Conservation (phyloP, 441 rosid species). For the Populus hybrid region DNA sequence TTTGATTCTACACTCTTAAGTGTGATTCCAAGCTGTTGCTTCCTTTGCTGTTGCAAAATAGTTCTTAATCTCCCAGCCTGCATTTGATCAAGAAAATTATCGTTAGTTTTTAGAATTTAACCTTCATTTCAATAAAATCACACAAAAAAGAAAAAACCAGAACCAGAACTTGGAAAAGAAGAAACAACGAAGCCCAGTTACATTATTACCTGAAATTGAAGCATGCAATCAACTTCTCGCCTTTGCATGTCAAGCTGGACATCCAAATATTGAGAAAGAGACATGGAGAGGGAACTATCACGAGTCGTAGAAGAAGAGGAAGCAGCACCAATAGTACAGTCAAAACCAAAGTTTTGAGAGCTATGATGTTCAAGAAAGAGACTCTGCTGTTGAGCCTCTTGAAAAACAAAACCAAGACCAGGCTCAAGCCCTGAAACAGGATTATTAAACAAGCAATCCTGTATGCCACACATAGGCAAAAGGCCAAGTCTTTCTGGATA, state of each 20-base stretch:
- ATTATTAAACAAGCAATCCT: conserved; percentile 28
- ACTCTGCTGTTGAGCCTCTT: conserved; percentile 18
- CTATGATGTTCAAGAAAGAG: conserved; percentile 12
- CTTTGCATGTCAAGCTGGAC: conserved; percentile 37
- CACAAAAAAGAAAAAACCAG: neutral
- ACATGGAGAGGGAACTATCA: conserved; percentile 22
- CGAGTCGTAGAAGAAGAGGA: conserved; percentile 11
- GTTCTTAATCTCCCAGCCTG: conserved; percentile 43
- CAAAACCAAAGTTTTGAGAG: conserved; percentile 12
- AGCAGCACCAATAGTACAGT: neutral
- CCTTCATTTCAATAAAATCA: neutral
- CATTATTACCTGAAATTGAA: conserved; percentile 37
- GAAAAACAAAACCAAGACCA: conserved; percentile 19
- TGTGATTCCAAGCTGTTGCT: conserved; percentile 25
- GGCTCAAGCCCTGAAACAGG: conserved; percentile 20
- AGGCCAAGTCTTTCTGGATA: conserved; percentile 31
- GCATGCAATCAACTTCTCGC: conserved; percentile 44
- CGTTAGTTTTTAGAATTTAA: neutral
- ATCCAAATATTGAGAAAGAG: conserved; percentile 25
- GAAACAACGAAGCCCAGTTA: neutral
- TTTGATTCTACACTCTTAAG: conserved; percentile 34
- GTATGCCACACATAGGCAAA: conserved; percentile 30
- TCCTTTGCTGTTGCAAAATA: conserved; percentile 36
- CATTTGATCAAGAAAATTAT: neutral
- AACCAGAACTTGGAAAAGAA: neutral